phyloP scores from a whole-genome alignment of 192 early-diverging fungal species.

The Coemansia sp. region DNA sequence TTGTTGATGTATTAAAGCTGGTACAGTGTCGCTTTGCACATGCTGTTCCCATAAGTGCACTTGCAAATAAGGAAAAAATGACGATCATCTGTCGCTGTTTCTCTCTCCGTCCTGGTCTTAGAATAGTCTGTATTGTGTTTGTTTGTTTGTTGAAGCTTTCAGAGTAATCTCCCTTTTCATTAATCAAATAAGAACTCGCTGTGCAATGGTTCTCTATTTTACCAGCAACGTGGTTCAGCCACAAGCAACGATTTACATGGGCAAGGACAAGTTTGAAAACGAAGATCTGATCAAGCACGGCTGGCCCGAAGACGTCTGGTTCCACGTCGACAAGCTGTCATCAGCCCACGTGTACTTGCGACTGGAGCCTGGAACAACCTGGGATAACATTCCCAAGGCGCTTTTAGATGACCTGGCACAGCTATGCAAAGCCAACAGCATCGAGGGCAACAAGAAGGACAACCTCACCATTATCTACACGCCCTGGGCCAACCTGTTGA shows the following conservation, averaged over 20 bases:
- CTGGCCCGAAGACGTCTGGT: slow-evolving; percentile 91
- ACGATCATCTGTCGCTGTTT: not conserved
- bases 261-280: slow-evolving; percentile 98
- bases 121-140: no score
- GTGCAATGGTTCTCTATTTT: slow-evolving; percentile 73
- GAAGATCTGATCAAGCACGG: slow-evolving; percentile 95
- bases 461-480: slow-evolving; percentile 94
- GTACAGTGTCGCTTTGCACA: no score
- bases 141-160: no score
- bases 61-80: no score
- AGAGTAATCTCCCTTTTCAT: not conserved
- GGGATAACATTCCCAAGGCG: slow-evolving; percentile 76
- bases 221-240: slow-evolving; percentile 68
- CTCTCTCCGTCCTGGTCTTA: not conserved
- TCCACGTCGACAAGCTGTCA: slow-evolving; percentile 97
- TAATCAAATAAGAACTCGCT: not conserved
- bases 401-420: slow-evolving; percentile 88
- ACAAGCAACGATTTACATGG: slow-evolving; percentile 90
- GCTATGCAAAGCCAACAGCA: slow-evolving; percentile 95
- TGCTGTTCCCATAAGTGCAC: no score
- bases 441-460: slow-evolving; percentile 95
- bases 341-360: slow-evolving; percentile 97
- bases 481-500: slow-evolving; percentile 86
- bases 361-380: slow-evolving; percentile 65
- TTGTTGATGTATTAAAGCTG: no score